phyloP scores from a whole-genome alignment of 2,329 filamentous ascomycete genomes.

The Diplodia sapinea region DNA sequence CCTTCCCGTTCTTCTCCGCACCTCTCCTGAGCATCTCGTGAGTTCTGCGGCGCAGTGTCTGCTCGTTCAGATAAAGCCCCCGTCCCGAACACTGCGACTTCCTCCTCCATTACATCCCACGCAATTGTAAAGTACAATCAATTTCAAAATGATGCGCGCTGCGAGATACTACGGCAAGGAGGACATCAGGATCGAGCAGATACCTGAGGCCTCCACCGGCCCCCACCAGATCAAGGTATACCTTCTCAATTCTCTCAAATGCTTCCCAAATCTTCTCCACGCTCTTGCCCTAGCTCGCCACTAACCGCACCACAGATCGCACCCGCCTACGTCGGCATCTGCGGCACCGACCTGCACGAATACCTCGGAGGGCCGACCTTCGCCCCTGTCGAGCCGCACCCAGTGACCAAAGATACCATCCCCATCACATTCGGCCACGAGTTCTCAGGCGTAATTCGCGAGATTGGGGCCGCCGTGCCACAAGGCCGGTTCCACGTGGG shows the following conservation, averaged over 20 bases:
- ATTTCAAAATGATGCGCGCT: conserved; percentile 55
- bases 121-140: neutral
- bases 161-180: conserved; percentile 62
- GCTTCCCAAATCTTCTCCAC: neutral
- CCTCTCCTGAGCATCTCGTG: conserved; percentile 25
- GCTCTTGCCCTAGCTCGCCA: neutral
- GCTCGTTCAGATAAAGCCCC: neutral
- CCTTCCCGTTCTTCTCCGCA: neutral
- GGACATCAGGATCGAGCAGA: conserved; percentile 61
- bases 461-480: conserved; percentile 60
- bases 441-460: conserved; percentile 65
- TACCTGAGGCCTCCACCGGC: conserved; percentile 55
- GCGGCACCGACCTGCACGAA: conserved; percentile 59
- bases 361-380: conserved; percentile 58
- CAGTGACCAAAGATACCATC: conserved; percentile 61
- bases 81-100: neutral
- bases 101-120: neutral
- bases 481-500: conserved; percentile 55
- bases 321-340: conserved; percentile 60
- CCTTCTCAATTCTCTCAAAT: conserved; percentile 13
- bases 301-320: conserved; percentile 31
- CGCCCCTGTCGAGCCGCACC: conserved; percentile 60
- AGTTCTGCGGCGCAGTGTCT: conserved; percentile 8
- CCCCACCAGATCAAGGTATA: conserved; percentile 57
- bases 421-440: conserved; percentile 70